phyloP scores from a whole-genome alignment of 441 rosid species.

The Lepidium campestre region DNA sequence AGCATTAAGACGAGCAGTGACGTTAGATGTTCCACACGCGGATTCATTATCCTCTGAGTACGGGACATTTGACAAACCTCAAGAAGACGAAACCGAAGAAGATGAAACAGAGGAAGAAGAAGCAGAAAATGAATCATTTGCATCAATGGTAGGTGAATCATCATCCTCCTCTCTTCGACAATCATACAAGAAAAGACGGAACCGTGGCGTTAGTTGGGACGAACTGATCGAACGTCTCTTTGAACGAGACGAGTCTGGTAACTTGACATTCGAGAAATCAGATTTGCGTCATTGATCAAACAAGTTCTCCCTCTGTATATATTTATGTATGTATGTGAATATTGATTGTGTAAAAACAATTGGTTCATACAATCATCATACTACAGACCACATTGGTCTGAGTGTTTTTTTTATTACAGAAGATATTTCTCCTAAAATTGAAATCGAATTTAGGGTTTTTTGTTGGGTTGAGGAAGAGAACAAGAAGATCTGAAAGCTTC shows the following conservation, averaged over 20 bases:
- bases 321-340: neutral
- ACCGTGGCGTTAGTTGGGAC: slow-evolving; percentile 56
- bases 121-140: slow-evolving; percentile 7
- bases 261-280: slow-evolving; percentile 46
- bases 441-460: slow-evolving; percentile 17
- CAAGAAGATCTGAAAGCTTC: slow-evolving; percentile 84
- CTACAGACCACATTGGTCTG: slow-evolving; percentile 29
- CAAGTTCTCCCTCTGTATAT: neutral
- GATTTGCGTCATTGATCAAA: slow-evolving; percentile 22
- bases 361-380: slow-evolving; percentile 4
- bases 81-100: slow-evolving; percentile 31
- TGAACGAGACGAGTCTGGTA: slow-evolving; percentile 68
- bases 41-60: slow-evolving; percentile 54
- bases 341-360: neutral
- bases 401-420: slow-evolving; percentile 18
- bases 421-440: neutral
- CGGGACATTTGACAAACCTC: slow-evolving; percentile 65
- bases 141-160: slow-evolving; percentile 20
- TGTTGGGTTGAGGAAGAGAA: slow-evolving; percentile 44
- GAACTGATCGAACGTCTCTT: slow-evolving; percentile 68
- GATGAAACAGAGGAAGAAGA: slow-evolving; percentile 18
- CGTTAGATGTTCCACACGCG: slow-evolving; percentile 72
- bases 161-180: slow-evolving; percentile 26
- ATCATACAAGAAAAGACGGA: slow-evolving; percentile 27
- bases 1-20: slow-evolving; percentile 76